Conservation (phyloP, 371 early-diverging fungal species). For the Rhizopus stolonifer region DNA sequence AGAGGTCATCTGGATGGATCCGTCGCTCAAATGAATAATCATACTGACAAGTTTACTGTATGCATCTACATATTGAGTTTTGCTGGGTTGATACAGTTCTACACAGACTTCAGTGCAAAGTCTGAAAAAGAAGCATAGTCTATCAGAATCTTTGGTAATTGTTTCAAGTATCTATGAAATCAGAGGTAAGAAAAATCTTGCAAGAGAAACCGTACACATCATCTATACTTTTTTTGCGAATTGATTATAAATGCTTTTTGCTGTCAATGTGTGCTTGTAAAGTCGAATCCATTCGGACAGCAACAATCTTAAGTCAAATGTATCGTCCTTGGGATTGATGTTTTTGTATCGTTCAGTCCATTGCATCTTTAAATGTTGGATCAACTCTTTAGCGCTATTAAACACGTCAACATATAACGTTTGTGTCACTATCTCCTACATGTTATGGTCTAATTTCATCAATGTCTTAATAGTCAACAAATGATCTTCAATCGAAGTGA, state of each 20-base stretch:
- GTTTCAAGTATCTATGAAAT: conserved; percentile 25
- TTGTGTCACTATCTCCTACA: conserved; percentile 26
- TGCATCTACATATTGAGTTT: conserved; percentile 66
- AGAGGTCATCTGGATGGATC: conserved; percentile 61
- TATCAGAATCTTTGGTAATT: conserved; percentile 20
- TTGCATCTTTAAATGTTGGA: conserved; percentile 30
- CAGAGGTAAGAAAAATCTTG: neutral
- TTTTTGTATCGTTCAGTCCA: conserved; percentile 13
- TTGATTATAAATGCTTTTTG: conserved; percentile 59
- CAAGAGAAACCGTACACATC: neutral
- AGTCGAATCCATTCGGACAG: conserved; percentile 88
- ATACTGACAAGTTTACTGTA: conserved; percentile 77
- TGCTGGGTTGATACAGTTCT: conserved; percentile 24
- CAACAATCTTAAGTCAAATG: conserved; percentile 36
- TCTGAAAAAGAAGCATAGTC: conserved; percentile 39
- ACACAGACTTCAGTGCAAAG: conserved; percentile 36
- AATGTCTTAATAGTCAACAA: conserved; percentile 67
- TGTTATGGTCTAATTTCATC: conserved; percentile 53
- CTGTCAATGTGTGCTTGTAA: conserved; percentile 76
- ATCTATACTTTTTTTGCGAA: conserved; percentile 27
- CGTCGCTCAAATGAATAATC: conserved; percentile 52
- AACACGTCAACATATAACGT: neutral
- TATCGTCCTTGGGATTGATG: conserved; percentile 13
- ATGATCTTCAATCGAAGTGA: too few relatives aligned
- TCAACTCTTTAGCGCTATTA: conserved; percentile 26